These are phyloP conservation scores for Cadophora luteo-olivacea DNA, from an alignment of 2,329 filamentous ascomycete species.

Conservation along the genomic window DNA sequence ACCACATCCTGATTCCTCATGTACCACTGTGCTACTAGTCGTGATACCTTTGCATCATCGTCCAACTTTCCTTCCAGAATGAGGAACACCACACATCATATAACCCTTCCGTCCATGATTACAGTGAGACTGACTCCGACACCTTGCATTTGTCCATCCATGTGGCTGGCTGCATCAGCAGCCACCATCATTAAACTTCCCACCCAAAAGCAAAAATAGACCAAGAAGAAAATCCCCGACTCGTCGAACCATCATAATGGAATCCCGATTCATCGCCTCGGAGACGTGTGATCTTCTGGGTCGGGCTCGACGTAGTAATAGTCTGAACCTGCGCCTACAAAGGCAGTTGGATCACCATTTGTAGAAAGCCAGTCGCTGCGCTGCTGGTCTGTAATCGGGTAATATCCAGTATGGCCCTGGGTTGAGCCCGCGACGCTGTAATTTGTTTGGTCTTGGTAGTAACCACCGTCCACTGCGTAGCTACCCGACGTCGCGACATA, in stretches of 20 bases:
- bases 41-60: background rate
- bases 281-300: constrained; percentile 17
- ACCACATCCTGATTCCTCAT: background rate
- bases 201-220: constrained; percentile 7
- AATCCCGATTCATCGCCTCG: constrained; percentile 6
- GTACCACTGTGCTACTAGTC: background rate
- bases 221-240: constrained; percentile 3
- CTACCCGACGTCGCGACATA: constrained; percentile 21
- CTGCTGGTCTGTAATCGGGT: constrained; percentile 25
- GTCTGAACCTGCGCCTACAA: constrained; percentile 28
- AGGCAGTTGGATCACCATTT: constrained; percentile 30
- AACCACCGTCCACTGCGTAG: constrained; percentile 24
- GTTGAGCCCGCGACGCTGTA: constrained; percentile 22
- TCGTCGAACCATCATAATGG: background rate
- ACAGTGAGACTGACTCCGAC: background rate
- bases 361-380: constrained; percentile 27
- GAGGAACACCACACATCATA: background rate
- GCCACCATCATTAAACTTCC: background rate
- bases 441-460: constrained; percentile 29
- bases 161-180: constrained; percentile 9
- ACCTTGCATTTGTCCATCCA: background rate
- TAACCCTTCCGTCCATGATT: background rate
- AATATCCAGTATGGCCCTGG: constrained; percentile 25
- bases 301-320: constrained; percentile 35
- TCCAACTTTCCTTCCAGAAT: background rate